Evolutionary conservation across 129 eudicot species (phyloP), one percentile per base, ranked within the genome.

Genomic region (Scalesia atractyloides): DNA sequence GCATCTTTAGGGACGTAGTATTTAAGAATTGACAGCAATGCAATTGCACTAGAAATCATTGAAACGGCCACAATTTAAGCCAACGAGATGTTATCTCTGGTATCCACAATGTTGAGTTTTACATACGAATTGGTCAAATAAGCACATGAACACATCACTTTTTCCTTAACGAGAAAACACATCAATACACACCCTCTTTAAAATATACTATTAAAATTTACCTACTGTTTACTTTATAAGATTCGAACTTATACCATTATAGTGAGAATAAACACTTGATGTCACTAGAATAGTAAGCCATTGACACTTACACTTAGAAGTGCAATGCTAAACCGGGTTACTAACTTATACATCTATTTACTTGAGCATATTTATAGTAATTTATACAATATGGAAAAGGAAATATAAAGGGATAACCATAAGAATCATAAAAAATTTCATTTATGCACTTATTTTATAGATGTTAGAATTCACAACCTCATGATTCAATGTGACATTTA

Each of bases 21-120:
- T 54, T 54, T 54, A 54, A 54, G 52, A 41, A 37, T 65, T 65
- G 43, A 47, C 41, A 12, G 39, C 57, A 26, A 67, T 44, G 43
- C 58, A 46, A 46, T 12, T 67, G 43, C 12, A 66, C 20, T 44
- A 53, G 18, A 67, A 19, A 9, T 43, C 70, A 65, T 65, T 11
- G 70, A 65, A 65, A 41, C 53, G 37, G 44, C 70, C 53, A 47
- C 37, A 43, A 16, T 17, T 5, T 16, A 65, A 18, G 9, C 9
- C 17, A 44, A 64, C 65, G 36, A 41, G 65, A 22, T n/a, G 12
- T 43, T 39, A 8, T 17, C 34, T 64, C 20, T 51, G 69, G 24
- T 18, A 18, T 64, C 69, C 49, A 64, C 69, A 9, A 64, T 64
- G 69, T 64, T 37, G 49, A 19, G 51, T 64, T 26, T 39, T 19